phyloP scores from a whole-genome alignment of 106 monocot species.

The Dioscorea dumetorum region DNA sequence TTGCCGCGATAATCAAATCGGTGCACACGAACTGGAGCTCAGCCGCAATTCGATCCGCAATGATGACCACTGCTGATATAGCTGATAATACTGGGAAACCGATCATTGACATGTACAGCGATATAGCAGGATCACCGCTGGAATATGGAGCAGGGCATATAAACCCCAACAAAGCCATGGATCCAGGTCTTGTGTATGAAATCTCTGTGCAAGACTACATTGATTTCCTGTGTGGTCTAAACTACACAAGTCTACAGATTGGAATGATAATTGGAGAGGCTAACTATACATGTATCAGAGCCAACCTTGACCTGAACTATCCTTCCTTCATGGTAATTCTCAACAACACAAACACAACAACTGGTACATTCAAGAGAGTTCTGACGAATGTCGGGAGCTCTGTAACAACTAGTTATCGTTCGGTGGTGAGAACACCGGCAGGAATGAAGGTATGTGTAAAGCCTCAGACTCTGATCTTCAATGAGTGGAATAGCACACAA shows the following conservation, averaged over 20 bases:
- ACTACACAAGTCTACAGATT: slow-evolving; percentile 23
- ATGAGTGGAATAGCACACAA: no score
- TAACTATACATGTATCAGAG: slow-evolving; percentile 6
- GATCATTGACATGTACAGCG: slow-evolving; percentile 25
- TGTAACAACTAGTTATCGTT: no score
- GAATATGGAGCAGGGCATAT: slow-evolving; percentile 69
- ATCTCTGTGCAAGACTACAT: slow-evolving; percentile 30
- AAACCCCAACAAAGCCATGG: slow-evolving; percentile 51
- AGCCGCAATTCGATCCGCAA: slow-evolving; percentile 63
- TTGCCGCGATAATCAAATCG: slow-evolving; percentile 49
- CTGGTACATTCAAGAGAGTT: slow-evolving; percentile 29
- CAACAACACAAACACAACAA: background rate
- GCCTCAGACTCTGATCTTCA: no score
- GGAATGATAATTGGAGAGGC: slow-evolving; percentile 1
- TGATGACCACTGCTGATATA: slow-evolving; percentile 61
- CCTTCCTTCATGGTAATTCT: slow-evolving; percentile 38
- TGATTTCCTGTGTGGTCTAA: slow-evolving; percentile 24
- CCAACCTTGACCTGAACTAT: slow-evolving; percentile 26
- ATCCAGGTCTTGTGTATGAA: slow-evolving; percentile 74
- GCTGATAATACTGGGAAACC: slow-evolving; percentile 33
- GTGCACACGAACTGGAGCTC: slow-evolving; percentile 53
- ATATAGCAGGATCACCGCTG: slow-evolving; percentile 29
- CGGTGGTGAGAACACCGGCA: no score
- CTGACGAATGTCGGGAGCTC: slow-evolving; percentile 55
- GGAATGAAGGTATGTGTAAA: no score